Percentiles rank a stretch among this genome's conserved stretches.
These are phyloP conservation scores for Coniferiporia sulphurascens DNA, from an alignment of 1,284 basidiomycete genomes.

Conservation along the genomic window DNA sequence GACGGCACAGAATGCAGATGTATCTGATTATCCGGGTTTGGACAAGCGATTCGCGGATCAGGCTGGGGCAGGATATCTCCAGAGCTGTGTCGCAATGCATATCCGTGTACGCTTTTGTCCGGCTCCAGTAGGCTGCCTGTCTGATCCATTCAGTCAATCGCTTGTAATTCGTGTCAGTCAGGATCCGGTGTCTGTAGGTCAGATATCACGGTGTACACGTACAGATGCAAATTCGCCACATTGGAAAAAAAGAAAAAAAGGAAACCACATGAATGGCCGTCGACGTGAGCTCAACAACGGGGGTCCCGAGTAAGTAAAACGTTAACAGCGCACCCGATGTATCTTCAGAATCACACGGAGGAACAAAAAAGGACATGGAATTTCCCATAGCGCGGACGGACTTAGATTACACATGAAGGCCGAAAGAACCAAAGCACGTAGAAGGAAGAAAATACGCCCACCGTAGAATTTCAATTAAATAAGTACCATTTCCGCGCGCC, in stretches of 20 bases:
- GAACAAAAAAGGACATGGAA: background rate
- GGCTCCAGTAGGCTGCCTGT: no score
- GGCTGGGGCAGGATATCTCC: no score
- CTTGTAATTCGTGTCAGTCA: no score
- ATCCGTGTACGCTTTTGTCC: no score
- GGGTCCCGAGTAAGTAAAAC: background rate
- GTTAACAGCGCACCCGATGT: background rate
- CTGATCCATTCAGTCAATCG: no score
- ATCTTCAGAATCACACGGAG: background rate
- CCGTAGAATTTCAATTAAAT: background rate
- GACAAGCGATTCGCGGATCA: no score
- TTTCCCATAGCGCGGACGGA: background rate
- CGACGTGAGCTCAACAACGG: background rate
- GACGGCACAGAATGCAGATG: background rate
- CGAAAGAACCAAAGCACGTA: background rate
- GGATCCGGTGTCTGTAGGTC: no score
- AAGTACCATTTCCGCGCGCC: background rate
- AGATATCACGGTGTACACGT: no score
- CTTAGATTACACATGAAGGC: background rate
- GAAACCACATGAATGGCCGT: no score
- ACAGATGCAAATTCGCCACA: no score
- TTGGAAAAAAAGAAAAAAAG: background rate
- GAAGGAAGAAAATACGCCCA: background rate
- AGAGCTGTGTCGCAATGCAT: no score
- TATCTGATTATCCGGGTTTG: background rate